Percentiles rank a stretch among this genome's conserved stretches.
Evolutionary conservation across 768 basidiomycete genomes (phyloP).

Genomic region (Tricholoma bakamatsutake): DNA sequence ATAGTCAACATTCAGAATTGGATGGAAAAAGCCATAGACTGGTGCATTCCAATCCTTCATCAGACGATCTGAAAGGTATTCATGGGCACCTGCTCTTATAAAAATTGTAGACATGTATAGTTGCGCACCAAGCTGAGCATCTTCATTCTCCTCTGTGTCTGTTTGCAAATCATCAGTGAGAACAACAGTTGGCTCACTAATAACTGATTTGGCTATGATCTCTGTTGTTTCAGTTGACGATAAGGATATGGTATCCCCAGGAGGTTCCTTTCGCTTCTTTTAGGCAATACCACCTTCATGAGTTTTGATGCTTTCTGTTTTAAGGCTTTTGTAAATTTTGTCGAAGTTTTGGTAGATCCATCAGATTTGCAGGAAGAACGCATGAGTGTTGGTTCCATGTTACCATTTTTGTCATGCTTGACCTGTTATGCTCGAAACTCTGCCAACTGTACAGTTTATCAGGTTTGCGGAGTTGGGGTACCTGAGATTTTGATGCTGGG

Average conservation of each 20-base stretch:
- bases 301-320: not conserved
- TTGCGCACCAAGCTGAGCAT: not conserved
- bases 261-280: not conserved
- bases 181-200: not conserved
- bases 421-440: not conserved
- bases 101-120: not conserved
- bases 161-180: not conserved
- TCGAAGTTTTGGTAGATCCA: not conserved
- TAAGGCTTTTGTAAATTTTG: not conserved
- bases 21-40: constrained; percentile 23
- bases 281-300: not conserved
- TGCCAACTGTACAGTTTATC: not conserved
- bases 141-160: not conserved
- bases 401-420: not conserved
- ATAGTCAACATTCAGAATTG: constrained; percentile 12
- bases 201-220: too few species aligned
- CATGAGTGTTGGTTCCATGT: not conserved
- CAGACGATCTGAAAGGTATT: constrained; percentile 8
- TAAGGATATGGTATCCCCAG: not conserved
- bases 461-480: too few species aligned
- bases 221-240: not conserved
- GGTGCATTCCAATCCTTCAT: constrained; percentile 23
- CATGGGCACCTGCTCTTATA: not conserved
- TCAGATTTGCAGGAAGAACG: not conserved
- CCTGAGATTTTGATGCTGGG: too few species aligned